Evolutionary conservation across 129 eudicot genomes (phyloP).

Genomic region (Cynara cardunculus): DNA sequence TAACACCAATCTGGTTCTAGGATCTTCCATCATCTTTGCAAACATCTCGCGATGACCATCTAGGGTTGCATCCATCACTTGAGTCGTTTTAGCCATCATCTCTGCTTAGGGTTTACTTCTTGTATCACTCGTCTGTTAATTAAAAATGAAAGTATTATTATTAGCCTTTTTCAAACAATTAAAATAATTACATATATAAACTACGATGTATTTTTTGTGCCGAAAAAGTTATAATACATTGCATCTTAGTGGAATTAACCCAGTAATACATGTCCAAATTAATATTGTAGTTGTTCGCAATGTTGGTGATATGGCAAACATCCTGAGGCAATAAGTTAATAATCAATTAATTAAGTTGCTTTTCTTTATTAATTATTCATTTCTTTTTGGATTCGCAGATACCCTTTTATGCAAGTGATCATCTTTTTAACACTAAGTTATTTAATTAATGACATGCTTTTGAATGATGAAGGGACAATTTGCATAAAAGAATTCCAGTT

Average conservation of each 20-base stretch:
- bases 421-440: neutral
- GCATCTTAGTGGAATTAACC: neutral
- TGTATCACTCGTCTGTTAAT: no score
- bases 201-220: no score
- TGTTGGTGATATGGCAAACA: conserved; percentile 31
- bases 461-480: conserved; percentile 12
- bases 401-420: conserved; percentile 13
- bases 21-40: no score
- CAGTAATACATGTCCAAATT: neutral
- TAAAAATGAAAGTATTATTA: no score
- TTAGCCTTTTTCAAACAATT: no score
- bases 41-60: no score
- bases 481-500: neutral
- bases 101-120: no score
- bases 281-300: neutral
- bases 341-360: conserved; percentile 24
- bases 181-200: no score
- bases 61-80: no score
- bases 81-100: no score
- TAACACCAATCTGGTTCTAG: no score
- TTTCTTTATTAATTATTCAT: conserved; percentile 10
- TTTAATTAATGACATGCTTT: conserved; percentile 14
- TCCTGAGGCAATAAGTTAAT: conserved; percentile 13
- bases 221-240: no score
- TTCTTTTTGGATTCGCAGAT: conserved; percentile 8